These are phyloP conservation scores for Fusarium sp. DNA, from an alignment of 2,329 filamentous ascomycete species.

Conservation along the genomic window DNA sequence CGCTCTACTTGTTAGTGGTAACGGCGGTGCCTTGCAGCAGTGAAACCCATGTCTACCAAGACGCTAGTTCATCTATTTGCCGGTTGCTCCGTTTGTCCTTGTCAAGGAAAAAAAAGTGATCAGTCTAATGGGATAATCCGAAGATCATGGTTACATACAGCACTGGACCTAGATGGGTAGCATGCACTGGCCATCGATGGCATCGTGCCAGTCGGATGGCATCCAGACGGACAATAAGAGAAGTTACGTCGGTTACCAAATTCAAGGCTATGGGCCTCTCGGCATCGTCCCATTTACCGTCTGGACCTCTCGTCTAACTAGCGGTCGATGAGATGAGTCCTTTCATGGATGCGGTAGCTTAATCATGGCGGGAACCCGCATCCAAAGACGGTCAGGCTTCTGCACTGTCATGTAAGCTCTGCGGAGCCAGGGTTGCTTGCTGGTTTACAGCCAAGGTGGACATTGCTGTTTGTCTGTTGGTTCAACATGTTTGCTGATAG, in stretches of 20 bases:
- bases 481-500: neutral
- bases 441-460: no score
- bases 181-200: conserved; percentile 8
- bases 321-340: conserved; percentile 1
- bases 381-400: conserved; percentile 19
- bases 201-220: conserved; percentile 15
- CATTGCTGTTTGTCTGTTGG: neutral
- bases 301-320: conserved; percentile 1
- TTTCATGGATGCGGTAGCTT: neutral
- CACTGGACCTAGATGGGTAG: neutral
- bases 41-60: conserved; percentile 17
- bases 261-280: conserved; percentile 14
- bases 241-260: conserved; percentile 11
- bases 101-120: neutral
- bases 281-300: conserved; percentile 12
- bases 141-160: conserved; percentile 8
- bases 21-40: conserved; percentile 37
- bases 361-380: conserved; percentile 13
- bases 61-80: conserved; percentile 23
- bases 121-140: neutral
- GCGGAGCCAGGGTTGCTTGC: neutral
- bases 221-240: conserved; percentile 4
- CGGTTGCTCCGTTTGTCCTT: conserved; percentile 30
- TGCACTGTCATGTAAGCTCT: conserved; percentile 10
- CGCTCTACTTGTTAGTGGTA: conserved; percentile 1